These are phyloP conservation scores for Hypomontagnella monticulosa DNA, from an alignment of 495 filamentous ascomycete genomes.

Conservation along the genomic window DNA sequence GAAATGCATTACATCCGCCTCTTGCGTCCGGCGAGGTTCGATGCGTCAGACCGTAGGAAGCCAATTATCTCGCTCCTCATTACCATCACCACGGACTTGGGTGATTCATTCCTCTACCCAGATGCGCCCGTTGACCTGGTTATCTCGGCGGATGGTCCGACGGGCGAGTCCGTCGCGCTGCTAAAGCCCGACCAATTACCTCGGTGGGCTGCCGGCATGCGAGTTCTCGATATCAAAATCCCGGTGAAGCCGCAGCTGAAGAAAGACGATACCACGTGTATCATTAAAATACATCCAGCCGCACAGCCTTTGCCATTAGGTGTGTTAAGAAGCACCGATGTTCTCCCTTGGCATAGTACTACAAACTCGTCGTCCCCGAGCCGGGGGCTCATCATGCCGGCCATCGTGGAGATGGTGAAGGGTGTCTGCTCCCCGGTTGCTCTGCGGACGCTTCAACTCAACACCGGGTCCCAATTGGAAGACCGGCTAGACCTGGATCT, in stretches of 20 bases:
- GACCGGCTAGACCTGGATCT: slow-evolving; percentile 51
- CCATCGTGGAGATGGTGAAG: slow-evolving; percentile 46
- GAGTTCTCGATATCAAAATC: slow-evolving; percentile 54
- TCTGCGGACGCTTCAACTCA: slow-evolving; percentile 50
- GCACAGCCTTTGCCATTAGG: slow-evolving; percentile 37
- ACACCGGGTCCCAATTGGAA: slow-evolving; percentile 33
- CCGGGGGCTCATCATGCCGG: slow-evolving; percentile 51
- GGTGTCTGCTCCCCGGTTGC: slow-evolving; percentile 43
- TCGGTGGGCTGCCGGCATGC: slow-evolving; percentile 53
- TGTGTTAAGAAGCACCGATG: slow-evolving; percentile 45
- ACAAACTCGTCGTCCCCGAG: slow-evolving; percentile 22
- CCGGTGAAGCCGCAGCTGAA: slow-evolving; percentile 36
- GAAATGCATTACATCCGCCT: slow-evolving; percentile 80
- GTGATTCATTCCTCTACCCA: slow-evolving; percentile 81
- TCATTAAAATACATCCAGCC: slow-evolving; percentile 50
- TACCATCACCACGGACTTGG: slow-evolving; percentile 90
- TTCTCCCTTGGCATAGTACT: slow-evolving; percentile 34
- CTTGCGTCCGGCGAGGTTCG: slow-evolving; percentile 69
- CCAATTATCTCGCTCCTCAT: slow-evolving; percentile 60
- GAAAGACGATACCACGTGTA: slow-evolving; percentile 40
- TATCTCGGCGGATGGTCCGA: slow-evolving; percentile 56
- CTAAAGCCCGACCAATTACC: slow-evolving; percentile 9
- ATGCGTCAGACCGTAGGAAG: slow-evolving; percentile 43
- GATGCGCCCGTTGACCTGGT: slow-evolving; percentile 67
- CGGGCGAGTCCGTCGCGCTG: slow-evolving; percentile 55